Evolutionary conservation across 257 asterid genomes (phyloP).

Genomic region (Thymus quinquecostatus): DNA sequence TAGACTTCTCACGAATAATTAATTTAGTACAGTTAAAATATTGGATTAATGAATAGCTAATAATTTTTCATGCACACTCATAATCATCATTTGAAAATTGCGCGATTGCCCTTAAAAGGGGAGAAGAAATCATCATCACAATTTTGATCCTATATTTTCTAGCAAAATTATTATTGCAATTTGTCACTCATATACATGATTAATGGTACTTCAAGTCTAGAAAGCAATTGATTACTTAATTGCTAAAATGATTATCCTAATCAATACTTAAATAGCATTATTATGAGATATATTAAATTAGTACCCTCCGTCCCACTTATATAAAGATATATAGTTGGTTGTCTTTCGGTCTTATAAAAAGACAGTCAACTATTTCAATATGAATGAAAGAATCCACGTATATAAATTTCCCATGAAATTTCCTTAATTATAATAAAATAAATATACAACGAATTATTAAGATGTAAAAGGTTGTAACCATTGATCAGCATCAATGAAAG

Average conservation of each 20-base stretch:
- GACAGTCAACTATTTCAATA: too few species aligned
- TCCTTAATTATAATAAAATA: neutral
- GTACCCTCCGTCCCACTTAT: too few species aligned
- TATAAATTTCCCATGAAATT: neutral
- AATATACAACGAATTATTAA: neutral
- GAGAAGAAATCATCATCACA: neutral
- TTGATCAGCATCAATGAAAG: conserved; percentile 78
- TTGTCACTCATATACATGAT: conserved; percentile 14
- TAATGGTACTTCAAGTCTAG: conserved; percentile 18
- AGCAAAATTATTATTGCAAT: neutral
- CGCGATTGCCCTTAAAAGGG: neutral
- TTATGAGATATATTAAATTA: too few species aligned
- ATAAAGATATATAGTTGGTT: too few species aligned
- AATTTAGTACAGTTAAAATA: too few species aligned
- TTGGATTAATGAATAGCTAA: neutral
- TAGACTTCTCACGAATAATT: too few species aligned
- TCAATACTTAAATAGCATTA: too few species aligned
- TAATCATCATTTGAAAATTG: neutral
- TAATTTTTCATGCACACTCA: neutral
- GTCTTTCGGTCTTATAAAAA: too few species aligned
- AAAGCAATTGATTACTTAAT: conserved; percentile 18
- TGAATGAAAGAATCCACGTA: too few species aligned
- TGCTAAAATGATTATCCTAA: neutral
- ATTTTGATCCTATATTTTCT: neutral
- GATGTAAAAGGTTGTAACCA: conserved; percentile 67